Conservation (phyloP, 2,329 filamentous ascomycete genomes). For the Phialocephala subalpina region DNA sequence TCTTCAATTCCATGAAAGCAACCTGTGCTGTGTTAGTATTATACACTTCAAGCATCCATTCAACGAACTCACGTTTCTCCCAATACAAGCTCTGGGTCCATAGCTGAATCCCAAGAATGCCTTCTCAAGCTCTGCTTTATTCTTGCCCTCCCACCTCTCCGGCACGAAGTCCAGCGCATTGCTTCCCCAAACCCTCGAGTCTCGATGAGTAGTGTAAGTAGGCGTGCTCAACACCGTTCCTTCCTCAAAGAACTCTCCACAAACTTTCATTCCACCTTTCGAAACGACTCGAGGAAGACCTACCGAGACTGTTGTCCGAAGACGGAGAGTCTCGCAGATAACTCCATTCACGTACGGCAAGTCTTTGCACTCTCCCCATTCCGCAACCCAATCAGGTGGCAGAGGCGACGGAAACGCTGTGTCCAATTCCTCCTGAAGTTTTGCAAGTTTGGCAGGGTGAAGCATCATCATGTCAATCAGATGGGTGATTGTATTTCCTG, state of each 20-base stretch:
- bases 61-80: not conserved
- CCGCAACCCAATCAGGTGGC: not conserved
- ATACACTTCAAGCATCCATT: not conserved
- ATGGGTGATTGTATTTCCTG: slow-evolving; percentile 5
- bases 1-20: slow-evolving; percentile 9
- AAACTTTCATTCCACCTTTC: slow-evolving; percentile 6
- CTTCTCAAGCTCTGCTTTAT: slow-evolving; percentile 4
- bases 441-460: not conserved
- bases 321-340: not conserved
- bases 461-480: slow-evolving; percentile 8
- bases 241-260: slow-evolving; percentile 2
- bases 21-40: not conserved
- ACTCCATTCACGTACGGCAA: slow-evolving; percentile 7
- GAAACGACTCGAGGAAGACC: not conserved
- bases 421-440: not conserved
- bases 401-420: not conserved
- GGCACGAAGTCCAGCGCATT: slow-evolving; percentile 2
- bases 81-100: slow-evolving; percentile 7
- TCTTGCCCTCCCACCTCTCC: slow-evolving; percentile 2
- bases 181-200: slow-evolving; percentile 3
- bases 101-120: slow-evolving; percentile 8
- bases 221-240: slow-evolving; percentile 4
- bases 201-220: slow-evolving; percentile 8
- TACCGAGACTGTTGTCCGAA: not conserved
- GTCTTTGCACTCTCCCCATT: not conserved